A percentile compares a stretch with the other conserved stretches of the same genome.
These are phyloP conservation scores for Oropetium thomaeum DNA, from an alignment of 176 grass and related monocot species.

Conservation along the genomic window DNA sequence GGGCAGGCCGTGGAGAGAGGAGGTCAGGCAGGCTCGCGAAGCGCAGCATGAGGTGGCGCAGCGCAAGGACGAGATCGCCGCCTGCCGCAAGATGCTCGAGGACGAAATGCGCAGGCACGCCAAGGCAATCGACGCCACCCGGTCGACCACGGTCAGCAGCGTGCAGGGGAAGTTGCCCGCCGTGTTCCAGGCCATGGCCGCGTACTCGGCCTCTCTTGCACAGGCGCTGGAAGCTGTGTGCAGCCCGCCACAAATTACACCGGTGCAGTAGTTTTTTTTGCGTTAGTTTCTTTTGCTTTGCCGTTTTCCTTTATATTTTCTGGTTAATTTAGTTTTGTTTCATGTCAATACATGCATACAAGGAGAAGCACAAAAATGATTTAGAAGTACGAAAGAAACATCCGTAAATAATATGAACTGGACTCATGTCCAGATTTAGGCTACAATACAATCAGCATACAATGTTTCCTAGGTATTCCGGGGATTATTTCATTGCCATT, in stretches of 20 bases:
- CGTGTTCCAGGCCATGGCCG: conserved; percentile 68
- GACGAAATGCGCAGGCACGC: conserved; percentile 73
- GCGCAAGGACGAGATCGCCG: conserved; percentile 47
- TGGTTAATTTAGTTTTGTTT: no score
- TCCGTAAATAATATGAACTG: not conserved
- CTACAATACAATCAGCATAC: not conserved
- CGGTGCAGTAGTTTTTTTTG: not conserved
- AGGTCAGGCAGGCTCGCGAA: conserved; percentile 34
- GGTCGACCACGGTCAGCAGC: conserved; percentile 45
- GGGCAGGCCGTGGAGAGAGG: conserved; percentile 39
- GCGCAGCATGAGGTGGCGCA: conserved; percentile 38
- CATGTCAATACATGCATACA: not conserved
- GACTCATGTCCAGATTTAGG: no score
- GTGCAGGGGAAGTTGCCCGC: conserved; percentile 64
- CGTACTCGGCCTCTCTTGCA: conserved; percentile 49
- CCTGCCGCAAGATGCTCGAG: conserved; percentile 48
- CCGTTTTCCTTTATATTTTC: no score
- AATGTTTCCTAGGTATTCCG: not conserved
- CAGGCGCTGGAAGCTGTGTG: conserved; percentile 41
- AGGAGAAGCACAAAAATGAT: not conserved
- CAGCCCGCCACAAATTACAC: conserved; percentile 7
- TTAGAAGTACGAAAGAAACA: not conserved
- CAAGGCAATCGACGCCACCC: conserved; percentile 63
- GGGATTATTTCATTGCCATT: no score
- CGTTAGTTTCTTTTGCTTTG: not conserved